Evolutionary conservation across 1,284 basidiomycete genomes (phyloP).

Genomic region (Microbotryum lychnidis-dioicae): DNA sequence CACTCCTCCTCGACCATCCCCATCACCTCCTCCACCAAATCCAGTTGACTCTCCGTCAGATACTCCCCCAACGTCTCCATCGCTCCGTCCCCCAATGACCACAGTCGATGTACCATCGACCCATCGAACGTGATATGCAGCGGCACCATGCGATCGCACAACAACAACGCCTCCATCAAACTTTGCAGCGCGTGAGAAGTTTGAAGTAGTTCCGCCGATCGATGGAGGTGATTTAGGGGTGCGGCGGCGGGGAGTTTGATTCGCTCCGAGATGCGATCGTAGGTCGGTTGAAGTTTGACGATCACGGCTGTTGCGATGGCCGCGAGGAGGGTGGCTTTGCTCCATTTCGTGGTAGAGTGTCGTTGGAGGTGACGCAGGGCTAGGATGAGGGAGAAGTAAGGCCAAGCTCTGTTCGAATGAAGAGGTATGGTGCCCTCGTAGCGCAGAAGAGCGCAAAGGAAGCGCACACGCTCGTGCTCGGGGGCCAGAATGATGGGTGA

Average conservation of each 20-base stretch:
- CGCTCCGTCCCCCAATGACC: no score
- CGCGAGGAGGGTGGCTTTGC: neutral
- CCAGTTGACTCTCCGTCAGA: no score
- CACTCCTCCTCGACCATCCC: no score
- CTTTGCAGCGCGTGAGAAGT: neutral
- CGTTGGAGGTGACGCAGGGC: slow-evolving; percentile 19
- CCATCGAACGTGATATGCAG: neutral
- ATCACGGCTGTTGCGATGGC: slow-evolving; percentile 16
- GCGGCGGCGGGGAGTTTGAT: neutral
- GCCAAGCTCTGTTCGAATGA: neutral
- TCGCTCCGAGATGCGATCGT: neutral
- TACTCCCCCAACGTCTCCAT: no score
- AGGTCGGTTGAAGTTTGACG: slow-evolving; percentile 1
- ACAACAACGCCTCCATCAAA: neutral
- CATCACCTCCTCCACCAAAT: no score
- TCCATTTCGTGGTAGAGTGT: slow-evolving; percentile 8
- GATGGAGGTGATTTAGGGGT: neutral
- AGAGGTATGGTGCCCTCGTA: neutral
- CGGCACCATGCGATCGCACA: neutral
- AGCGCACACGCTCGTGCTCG: neutral
- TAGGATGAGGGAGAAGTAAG: slow-evolving; percentile 17
- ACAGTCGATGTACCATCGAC: neutral
- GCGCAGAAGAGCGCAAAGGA: slow-evolving; percentile 1
- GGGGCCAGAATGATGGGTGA: neutral
- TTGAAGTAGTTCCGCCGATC: neutral